These are phyloP conservation scores for Paramecium primaurelia DNA, from an alignment of 73 alveolate species.

Conservation along the genomic window DNA sequence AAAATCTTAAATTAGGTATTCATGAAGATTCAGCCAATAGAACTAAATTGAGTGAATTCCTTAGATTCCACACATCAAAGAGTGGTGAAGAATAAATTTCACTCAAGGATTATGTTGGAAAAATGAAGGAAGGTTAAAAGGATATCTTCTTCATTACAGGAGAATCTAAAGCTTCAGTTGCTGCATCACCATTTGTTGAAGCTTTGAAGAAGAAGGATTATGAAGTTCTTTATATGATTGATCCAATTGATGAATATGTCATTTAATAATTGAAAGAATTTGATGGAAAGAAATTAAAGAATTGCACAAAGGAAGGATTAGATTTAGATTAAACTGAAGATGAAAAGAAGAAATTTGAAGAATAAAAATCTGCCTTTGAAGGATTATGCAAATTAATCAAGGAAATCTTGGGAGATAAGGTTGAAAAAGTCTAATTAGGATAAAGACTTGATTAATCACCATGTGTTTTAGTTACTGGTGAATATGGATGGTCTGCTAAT, in stretches of 20 bases:
- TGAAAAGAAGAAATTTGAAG: constrained; percentile 95
- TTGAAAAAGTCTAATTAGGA: constrained; percentile 98
- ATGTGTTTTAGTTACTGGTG: constrained; percentile 99
- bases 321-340: constrained; percentile 97
- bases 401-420: constrained; percentile 99
- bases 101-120: constrained; percentile 95
- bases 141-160: constrained; percentile 99
- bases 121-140: constrained; percentile 99
- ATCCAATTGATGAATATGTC: constrained; percentile 99
- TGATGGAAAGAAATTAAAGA: constrained; percentile 97
- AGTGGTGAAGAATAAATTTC: constrained; percentile 98
- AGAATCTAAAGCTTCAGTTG: constrained; percentile 95
- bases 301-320: constrained; percentile 98
- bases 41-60: constrained; percentile 96
- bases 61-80: constrained; percentile 96
- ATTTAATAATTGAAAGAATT: constrained; percentile 98
- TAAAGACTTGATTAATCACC: constrained; percentile 98
- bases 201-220: constrained; percentile 96
- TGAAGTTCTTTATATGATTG: constrained; percentile 98
- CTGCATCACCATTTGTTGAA: constrained; percentile 99
- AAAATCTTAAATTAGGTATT: constrained; percentile 98
- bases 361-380: constrained; percentile 97
- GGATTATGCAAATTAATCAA: constrained; percentile 97
- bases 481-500: constrained; percentile 99
- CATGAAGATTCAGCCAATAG: constrained; percentile 99